Evolutionary conservation across 441 rosid species (phyloP).

Genomic region (Populus tomentosa): DNA sequence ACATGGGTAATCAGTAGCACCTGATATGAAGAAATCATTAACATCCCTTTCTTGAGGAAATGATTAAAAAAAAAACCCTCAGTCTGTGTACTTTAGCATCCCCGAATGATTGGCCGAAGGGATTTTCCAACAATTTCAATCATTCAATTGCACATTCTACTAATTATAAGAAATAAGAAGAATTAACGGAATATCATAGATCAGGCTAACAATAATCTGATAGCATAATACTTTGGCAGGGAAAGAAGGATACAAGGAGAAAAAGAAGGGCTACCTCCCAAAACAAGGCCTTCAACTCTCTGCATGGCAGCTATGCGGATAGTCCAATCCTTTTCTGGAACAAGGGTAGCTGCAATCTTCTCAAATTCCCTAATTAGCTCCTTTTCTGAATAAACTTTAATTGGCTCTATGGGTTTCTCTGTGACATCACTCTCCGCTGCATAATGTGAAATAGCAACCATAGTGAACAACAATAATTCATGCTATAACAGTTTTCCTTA

Average conservation of each 20-base stretch:
- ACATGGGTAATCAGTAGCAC: slow-evolving; percentile 79
- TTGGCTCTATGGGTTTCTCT: slow-evolving; percentile 74
- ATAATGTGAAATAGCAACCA: slow-evolving; percentile 7
- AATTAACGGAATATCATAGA: neutral
- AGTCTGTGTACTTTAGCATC: neutral
- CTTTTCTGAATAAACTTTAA: slow-evolving; percentile 88
- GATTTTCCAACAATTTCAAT: neutral
- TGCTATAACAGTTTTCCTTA: neutral
- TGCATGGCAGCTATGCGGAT: slow-evolving; percentile 96
- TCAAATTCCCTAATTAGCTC: slow-evolving; percentile 92
- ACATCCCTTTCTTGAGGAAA: slow-evolving; percentile 15
- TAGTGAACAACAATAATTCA: neutral
- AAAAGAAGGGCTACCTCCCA: slow-evolving; percentile 55
- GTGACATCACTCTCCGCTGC: slow-evolving; percentile 75
- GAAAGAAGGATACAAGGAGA: neutral
- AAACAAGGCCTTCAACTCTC: slow-evolving; percentile 92
- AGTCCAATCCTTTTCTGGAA: slow-evolving; percentile 99
- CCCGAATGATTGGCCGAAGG: neutral
- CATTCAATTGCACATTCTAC: neutral
- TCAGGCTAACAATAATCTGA: neutral
- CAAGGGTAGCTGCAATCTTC: slow-evolving; percentile 77
- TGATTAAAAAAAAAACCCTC: neutral
- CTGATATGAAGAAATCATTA: slow-evolving; percentile 35
- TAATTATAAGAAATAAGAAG: neutral
- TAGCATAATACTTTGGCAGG: neutral